phyloP scores from a whole-genome alignment of 2,329 filamentous ascomycete genomes.

The Leptodontidium sp. region DNA sequence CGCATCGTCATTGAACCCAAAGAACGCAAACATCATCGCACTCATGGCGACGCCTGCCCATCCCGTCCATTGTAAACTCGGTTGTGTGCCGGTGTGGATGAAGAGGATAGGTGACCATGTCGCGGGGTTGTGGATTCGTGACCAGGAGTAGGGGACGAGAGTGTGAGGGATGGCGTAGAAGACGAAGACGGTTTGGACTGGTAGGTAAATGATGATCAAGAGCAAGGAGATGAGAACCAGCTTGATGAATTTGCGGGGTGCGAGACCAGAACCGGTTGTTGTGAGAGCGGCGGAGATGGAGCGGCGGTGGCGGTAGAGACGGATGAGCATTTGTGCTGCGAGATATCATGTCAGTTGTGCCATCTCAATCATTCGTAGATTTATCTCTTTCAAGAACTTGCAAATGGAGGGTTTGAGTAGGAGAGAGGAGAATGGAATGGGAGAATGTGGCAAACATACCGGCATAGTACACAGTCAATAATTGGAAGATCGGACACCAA shows the following conservation, averaged over 20 bases:
- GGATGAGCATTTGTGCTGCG: slow-evolving; percentile 64
- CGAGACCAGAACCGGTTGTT: slow-evolving; percentile 58
- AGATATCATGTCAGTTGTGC: slow-evolving; percentile 30
- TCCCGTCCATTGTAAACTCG: slow-evolving; percentile 57
- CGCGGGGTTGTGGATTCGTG: slow-evolving; percentile 55
- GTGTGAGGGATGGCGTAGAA: slow-evolving; percentile 55
- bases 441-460: slow-evolving; percentile 52
- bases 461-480: slow-evolving; percentile 63
- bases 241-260: slow-evolving; percentile 67
- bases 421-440: not conserved
- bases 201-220: slow-evolving; percentile 59
- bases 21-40: slow-evolving; percentile 67
- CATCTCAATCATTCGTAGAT: not conserved
- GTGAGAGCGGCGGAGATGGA: slow-evolving; percentile 64
- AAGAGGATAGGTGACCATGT: slow-evolving; percentile 59
- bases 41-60: slow-evolving; percentile 65
- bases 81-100: slow-evolving; percentile 51
- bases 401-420: too few species aligned
- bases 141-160: slow-evolving; percentile 59
- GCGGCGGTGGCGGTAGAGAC: slow-evolving; percentile 66
- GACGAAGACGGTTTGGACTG: slow-evolving; percentile 60
- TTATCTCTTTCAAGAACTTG: not conserved
- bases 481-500: slow-evolving; percentile 63
- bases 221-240: slow-evolving; percentile 64
- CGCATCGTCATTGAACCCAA: slow-evolving; percentile 70